phyloP scores from a whole-genome alignment of 352 stramenopile genomes.

The Globisporangium lucens region DNA sequence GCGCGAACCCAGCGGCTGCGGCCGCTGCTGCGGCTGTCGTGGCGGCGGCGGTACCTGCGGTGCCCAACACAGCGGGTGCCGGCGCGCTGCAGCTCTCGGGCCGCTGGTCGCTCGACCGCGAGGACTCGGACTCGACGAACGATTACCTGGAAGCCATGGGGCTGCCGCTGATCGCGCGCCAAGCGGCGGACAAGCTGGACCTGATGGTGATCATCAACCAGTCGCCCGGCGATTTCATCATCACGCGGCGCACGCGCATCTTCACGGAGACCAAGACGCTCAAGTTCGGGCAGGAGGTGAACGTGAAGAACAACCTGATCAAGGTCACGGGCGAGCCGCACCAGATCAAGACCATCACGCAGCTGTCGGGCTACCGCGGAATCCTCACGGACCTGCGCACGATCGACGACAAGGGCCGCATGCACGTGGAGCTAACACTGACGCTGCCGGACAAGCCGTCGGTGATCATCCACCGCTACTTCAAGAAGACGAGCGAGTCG shows the following conservation, averaged over 20 bases:
- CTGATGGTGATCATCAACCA: conserved; percentile 89
- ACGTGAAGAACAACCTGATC: conserved; percentile 88
- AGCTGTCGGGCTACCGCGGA: conserved; percentile 77
- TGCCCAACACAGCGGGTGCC: conserved; percentile 72
- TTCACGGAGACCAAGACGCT: conserved; percentile 89
- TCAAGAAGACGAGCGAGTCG: conserved; percentile 86
- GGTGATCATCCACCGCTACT: conserved; percentile 82
- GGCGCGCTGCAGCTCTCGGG: conserved; percentile 80
- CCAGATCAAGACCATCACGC: conserved; percentile 75
- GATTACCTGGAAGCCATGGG: conserved; percentile 85
- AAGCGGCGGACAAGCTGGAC: conserved; percentile 85
- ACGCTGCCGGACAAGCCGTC: conserved; percentile 66
- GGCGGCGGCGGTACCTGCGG: conserved; percentile 22
- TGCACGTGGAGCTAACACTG: conserved; percentile 81
- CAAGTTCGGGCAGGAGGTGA: conserved; percentile 85
- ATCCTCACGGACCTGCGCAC: conserved; percentile 72
- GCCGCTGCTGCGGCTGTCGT: conserved; percentile 18
- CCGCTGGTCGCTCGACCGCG: conserved; percentile 80
- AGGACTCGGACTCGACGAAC: conserved; percentile 89
- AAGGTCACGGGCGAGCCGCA: conserved; percentile 71
- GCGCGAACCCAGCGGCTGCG: conserved; percentile 11
- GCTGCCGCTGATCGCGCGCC: conserved; percentile 79
- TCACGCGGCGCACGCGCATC: conserved; percentile 85
- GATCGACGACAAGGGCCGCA: conserved; percentile 71
- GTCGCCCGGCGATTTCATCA: conserved; percentile 79